phyloP scores from a whole-genome alignment of 805 yeast species.

The Ogataea pilisensis region DNA sequence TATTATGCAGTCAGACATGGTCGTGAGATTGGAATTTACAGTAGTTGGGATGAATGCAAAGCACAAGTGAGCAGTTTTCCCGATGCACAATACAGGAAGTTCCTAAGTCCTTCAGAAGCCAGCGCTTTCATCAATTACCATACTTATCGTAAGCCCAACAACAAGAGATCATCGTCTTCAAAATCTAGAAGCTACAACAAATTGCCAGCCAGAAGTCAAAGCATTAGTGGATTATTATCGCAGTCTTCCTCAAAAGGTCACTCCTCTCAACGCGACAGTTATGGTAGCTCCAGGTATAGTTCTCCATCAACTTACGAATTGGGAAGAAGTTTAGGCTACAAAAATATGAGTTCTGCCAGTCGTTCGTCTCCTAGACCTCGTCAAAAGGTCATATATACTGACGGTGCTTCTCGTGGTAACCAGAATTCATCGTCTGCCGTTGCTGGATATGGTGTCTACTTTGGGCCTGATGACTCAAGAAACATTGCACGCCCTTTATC shows the following conservation, averaged over 20 bases:
- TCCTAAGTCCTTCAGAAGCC: conserved; percentile 48
- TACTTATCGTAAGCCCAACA: no score
- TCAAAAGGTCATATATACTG: conserved; percentile 50
- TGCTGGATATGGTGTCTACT: conserved; percentile 78
- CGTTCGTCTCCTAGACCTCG: neutral
- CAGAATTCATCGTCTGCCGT: conserved; percentile 37
- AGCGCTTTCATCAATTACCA: conserved; percentile 34
- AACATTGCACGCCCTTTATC: conserved; percentile 53
- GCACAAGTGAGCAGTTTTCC: conserved; percentile 50
- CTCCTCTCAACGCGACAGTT: no score
- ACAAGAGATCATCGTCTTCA: no score
- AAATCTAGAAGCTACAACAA: no score
- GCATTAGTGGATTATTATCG: no score
- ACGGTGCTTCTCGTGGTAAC: conserved; percentile 70
- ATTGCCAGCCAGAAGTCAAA: no score
- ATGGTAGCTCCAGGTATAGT: no score
- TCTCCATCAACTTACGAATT: no score
- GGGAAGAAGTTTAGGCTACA: no score
- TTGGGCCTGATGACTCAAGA: conserved; percentile 49
- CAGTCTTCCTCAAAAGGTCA: no score
- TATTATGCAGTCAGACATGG: conserved; percentile 58
- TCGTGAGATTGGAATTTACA: conserved; percentile 51
- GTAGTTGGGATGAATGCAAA: conserved; percentile 55
- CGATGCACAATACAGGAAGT: conserved; percentile 56
- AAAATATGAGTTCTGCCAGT: no score